phyloP scores from a whole-genome alignment of 2,329 filamentous ascomycete genomes.

The Clarireedia sp. region DNA sequence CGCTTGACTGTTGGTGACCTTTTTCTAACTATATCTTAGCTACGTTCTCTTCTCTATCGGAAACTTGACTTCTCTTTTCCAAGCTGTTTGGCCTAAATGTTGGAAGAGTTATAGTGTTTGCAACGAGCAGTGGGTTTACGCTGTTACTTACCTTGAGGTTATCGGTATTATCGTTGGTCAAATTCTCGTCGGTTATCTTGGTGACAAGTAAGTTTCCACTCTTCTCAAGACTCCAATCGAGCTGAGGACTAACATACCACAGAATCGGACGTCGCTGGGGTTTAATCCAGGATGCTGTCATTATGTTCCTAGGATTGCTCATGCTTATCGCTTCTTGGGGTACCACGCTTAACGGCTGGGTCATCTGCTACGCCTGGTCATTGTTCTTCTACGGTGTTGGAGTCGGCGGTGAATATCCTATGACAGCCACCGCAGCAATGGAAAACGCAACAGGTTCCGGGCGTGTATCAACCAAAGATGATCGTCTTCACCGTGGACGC shows the following conservation, averaged over 20 bases:
- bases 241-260: constrained; percentile 1
- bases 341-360: constrained; percentile 79
- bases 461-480: constrained; percentile 80
- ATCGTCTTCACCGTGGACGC: constrained; percentile 89
- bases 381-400: constrained; percentile 82
- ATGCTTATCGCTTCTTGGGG: constrained; percentile 94
- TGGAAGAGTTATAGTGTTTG: constrained; percentile 64
- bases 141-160: constrained; percentile 87
- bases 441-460: constrained; percentile 82
- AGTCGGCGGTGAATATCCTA: constrained; percentile 85
- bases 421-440: constrained; percentile 93
- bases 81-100: constrained; percentile 66
- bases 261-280: constrained; percentile 90
- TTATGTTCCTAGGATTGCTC: constrained; percentile 89
- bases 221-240: neutral
- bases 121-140: constrained; percentile 69
- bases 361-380: constrained; percentile 93
- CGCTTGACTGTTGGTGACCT: neutral
- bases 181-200: constrained; percentile 73
- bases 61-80: constrained; percentile 78
- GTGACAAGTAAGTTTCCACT: constrained; percentile 49
- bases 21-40: constrained; percentile 33
- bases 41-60: constrained; percentile 97
- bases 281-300: constrained; percentile 86
- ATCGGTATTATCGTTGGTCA: constrained; percentile 93